Base-by-base conservation (phyloP, 2,329 filamentous ascomycete genomes). In the Colletotrichum sp. region DNA sequence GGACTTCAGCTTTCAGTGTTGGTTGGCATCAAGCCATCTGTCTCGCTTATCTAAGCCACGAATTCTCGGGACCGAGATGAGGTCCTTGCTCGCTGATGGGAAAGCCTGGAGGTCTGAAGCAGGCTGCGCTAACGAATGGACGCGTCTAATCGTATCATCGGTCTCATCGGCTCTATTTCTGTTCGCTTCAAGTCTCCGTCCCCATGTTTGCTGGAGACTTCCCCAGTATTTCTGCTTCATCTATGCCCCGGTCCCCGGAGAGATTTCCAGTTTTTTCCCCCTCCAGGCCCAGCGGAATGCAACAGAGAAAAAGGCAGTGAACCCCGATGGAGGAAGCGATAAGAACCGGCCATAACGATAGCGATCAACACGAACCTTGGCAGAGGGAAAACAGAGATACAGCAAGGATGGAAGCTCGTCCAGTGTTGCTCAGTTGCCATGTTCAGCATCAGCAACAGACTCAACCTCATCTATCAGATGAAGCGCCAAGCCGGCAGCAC, bases 401-500 rank as follows among this genome's bases (percentile, higher is more conserved):
- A 39, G 60, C 74, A 76, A 74, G 74, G 70, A 52, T 74, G 64
- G 24, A 34, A 74, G 74, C 70, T 75, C 65, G 43, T 68, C 64
- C 24, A 63, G 21, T 39, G 30, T 24, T 60, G 63, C 43, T 64
- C 32, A 52, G 43, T 21, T 52, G 43, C 43, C 43, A 21, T 64
- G 61, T 64, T 36, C 61, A 32, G 30, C 26, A 28, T 18, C n/a
- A 32, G 39, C 59, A 64, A 63, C n/a, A 60, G 32, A 61, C 30
- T 43, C 52, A 18, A 75, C 60, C 69, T 74, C 70, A 61, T 65
- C 71, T 64, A 69, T 76, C 65, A 66, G 74, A 76, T 69, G 74
- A 76, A 76, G 74, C 74, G 70, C 70, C 74, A 69, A 74, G 74
- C 57, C 70, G 64, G 74, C 34, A 65, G 74, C 26, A 59, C 74